Base-by-base conservation (phyloP, 2,329 filamentous ascomycete genomes). In the Knufia petricola region DNA sequence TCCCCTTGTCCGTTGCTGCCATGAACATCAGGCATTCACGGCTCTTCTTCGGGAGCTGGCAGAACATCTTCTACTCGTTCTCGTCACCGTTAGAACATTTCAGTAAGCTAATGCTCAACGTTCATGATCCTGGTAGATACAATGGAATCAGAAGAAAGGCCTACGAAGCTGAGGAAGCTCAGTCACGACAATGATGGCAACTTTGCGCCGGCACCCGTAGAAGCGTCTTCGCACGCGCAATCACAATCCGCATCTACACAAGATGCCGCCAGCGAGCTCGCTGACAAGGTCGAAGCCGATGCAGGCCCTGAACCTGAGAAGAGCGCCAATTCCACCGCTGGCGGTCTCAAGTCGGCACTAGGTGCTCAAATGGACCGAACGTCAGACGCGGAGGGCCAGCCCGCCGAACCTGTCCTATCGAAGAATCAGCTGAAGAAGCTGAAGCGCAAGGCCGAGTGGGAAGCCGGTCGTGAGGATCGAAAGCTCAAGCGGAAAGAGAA, bases 351-450 rank as follows among this genome's bases (percentile, higher is more conserved):
- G 28, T 6, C 32, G 32, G 23, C 36, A 45, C 17, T 26, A 40
- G n/a, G 17, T 13, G 3, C 38, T 43, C 34, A 38, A 53, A 37
- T 46, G 39, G 19, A 41, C 52, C 7, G 21, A 34, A 10, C 6
- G 36, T 3, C 41, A 54, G 37, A 48, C 48, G 47, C 15, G 17
- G 24, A 7, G 23, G 19, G 17, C 2, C 12, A n/a, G n/a, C 30
- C 41, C 44, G 9, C 28, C 26, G 39, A 48, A 31, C 17, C 43
- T 28, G 21, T 65, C 31, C 57, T 95, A 45, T 95, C 90, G 15
- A 96, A 96, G 61, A 94, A 83, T 60, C 84, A 90, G 58, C 70
- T 84, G 52, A 95, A 94, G 67, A 90, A 87, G 61, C 71, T 87
- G 46, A 79, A 77, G 52, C 81, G 80, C 48, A 75, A 79, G 54